Evolutionary conservation across 495 filamentous ascomycete species (phyloP), one percentile per base, ranked within the genome.

Genomic region (Penicillium desertorum): DNA sequence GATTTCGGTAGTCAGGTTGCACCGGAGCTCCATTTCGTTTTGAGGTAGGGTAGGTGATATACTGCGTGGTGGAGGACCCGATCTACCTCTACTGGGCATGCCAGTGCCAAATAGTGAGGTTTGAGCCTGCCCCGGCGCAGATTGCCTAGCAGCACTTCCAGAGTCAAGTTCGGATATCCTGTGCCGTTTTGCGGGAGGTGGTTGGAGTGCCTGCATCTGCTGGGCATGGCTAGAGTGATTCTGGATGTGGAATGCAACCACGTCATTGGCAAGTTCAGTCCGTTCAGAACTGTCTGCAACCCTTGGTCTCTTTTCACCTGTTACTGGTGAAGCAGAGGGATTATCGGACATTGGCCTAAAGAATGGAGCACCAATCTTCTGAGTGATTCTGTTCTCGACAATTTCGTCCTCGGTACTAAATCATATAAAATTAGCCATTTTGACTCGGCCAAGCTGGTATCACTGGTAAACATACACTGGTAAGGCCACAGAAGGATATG

Each of bases 1-100:
- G n/a, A 52, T 52, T 8, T 52, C 50, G 9, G 25, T 52, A 16
- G 37, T 52, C 37, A 52, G 22, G 25, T 52, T 29, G 34, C 50
- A 52, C 23, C 50, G 37, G 4, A 52, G 16, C 25, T 30, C 36
- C 25, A 10, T 52, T 32, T 52, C 50, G n/a, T 52, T 17, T 14
- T 32, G 8, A 19, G 2, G 17, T 11, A 34, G 10, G 22, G 17
- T 34, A 5, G 46, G 46, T 22, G 46, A 49, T 22, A 36, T 5
- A 22, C 46, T 49, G 3, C 46, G 46, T 5, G 17, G 16, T 20
- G 7, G 29, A 7, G 9, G 27, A 19, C 1, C 6, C 27, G 5
- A n/a, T 7, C 4, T 30, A 27, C n/a, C 19, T 20, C 17, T 29
- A 48, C 5, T 5, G 17, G 17, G 27, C 2, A 34, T 11, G 20